Base-by-base conservation (phyloP, 1,284 basidiomycete species). In the Ustilago vetiveriae region DNA sequence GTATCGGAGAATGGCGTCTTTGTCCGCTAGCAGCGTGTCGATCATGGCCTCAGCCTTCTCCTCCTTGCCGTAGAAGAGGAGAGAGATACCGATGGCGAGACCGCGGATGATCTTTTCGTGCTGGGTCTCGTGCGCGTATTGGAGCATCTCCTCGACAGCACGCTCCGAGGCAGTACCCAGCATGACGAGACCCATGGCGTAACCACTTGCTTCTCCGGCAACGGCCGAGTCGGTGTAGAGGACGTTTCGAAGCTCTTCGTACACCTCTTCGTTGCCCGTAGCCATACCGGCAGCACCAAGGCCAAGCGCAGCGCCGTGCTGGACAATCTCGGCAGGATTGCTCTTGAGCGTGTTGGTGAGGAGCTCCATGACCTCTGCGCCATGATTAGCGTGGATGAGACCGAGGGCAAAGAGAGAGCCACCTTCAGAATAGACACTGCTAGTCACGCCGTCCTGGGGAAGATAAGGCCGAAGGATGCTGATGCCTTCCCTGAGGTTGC, bases 61-160 rank as follows among this genome's bases (percentile, higher is more conserved):
- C 56, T 81, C 78, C 52, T 74, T 73, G n/a, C 80, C 80, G 56
- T 82, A 82, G 53, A 78, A 75, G 46, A 82, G 66, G 22, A 82
- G 67, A n/a, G 79, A 74, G 41, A 81, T 68, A 42, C 80, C 80
- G 33, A 82, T 76, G 43, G 80, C 80, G 16, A 82, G 72, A 54
- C 80, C 80, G 32, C 80, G 79, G 43, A 80, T 81, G 70, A 82
- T 82, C 69, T 82, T 82, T 39, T 82, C 79, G 64, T 82, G 80
- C 71, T 79, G 77, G 37, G 80, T 82, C 58, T 82, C 80, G 57
- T 81, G 80, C 1, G 80, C 80, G 49, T 82, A 82, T 69, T 80
- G 77, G 14, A 82, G 69, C 80, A 82, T 82, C 69, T 82, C 80
- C 40, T 81, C 79, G 21, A 79, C 76, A 4, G 79, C 79, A n/a